A percentile compares a stretch with the other conserved stretches of the same genome.
These are phyloP conservation scores for Cryptococcus deneoformans DNA, from an alignment of 1,284 basidiomycete species.

Conservation along the genomic window DNA sequence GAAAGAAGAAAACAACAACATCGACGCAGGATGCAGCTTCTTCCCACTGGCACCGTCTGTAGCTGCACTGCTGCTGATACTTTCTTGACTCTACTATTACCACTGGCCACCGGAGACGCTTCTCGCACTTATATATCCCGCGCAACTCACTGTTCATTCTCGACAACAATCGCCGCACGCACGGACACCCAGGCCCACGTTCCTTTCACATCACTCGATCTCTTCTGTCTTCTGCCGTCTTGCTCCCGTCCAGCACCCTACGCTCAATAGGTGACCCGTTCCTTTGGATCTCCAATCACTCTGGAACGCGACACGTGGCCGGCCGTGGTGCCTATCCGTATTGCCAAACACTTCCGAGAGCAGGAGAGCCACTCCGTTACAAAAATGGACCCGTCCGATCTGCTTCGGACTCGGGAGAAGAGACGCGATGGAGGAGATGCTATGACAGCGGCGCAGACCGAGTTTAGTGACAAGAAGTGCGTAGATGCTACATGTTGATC, in stretches of 20 bases:
- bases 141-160: too few species aligned
- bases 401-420: constrained; percentile 6
- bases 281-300: not conserved
- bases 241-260: too few species aligned
- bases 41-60: too few species aligned
- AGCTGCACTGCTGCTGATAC: too few species aligned
- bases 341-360: not conserved
- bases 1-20: not conserved
- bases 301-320: not conserved
- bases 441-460: constrained; percentile 76
- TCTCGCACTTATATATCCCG: not conserved
- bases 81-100: too few species aligned
- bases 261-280: not conserved
- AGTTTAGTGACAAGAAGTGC: constrained; percentile 90
- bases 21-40: too few species aligned
- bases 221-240: not conserved
- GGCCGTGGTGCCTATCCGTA: not conserved
- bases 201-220: not conserved
- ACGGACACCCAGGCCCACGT: too few species aligned
- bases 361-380: not conserved
- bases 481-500: constrained; percentile 10
- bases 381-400: constrained; percentile 9
- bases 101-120: too few species aligned
- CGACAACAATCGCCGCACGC: too few species aligned
- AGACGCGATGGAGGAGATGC: constrained; percentile 14